Percentiles rank a stretch among this genome's conserved stretches.
Evolutionary conservation across 805 yeast species (phyloP).

Genomic region (Wickerhamomyces tratensis): DNA sequence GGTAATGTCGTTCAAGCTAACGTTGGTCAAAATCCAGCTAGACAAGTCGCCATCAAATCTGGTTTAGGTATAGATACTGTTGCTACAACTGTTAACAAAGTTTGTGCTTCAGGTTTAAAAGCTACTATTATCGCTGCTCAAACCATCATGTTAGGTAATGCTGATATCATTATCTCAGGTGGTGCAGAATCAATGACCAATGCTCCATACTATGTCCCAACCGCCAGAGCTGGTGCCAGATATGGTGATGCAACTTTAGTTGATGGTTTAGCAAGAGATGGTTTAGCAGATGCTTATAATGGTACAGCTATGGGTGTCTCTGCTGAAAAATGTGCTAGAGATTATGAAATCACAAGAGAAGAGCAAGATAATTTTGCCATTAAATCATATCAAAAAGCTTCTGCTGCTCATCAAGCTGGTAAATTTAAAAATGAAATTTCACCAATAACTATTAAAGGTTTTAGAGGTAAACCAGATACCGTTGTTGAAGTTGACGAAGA

Average conservation of each 20-base stretch:
- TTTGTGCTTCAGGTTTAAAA: constrained; percentile 95
- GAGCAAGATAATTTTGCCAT: constrained; percentile 87
- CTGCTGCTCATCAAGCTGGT: constrained; percentile 67
- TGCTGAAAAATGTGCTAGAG: constrained; percentile 93
- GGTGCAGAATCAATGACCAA: constrained; percentile 98
- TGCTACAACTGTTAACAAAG: constrained; percentile 91
- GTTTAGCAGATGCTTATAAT: constrained; percentile 86
- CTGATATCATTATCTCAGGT: constrained; percentile 91
- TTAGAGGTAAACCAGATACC: constrained; percentile 82
- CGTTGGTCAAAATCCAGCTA: constrained; percentile 95
- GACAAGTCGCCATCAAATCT: constrained; percentile 90
- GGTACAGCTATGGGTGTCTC: constrained; percentile 90
- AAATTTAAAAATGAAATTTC: constrained; percentile 78
- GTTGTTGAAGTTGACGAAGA: constrained; percentile 78
- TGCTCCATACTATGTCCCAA: constrained; percentile 84
- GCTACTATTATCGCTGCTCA: constrained; percentile 88
- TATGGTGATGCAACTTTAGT: constrained; percentile 74
- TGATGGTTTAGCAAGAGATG: constrained; percentile 91
- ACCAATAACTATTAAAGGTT: constrained; percentile 83
- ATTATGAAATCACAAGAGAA: constrained; percentile 68
- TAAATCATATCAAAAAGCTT: constrained; percentile 78
- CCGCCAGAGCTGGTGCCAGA: constrained; percentile 82
- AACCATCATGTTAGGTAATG: constrained; percentile 76
- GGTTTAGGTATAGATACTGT: constrained; percentile 75
- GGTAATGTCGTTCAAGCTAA: constrained; percentile 92